phyloP scores from a whole-genome alignment of 2,329 filamentous ascomycete genomes.

The Ophiostoma montium region DNA sequence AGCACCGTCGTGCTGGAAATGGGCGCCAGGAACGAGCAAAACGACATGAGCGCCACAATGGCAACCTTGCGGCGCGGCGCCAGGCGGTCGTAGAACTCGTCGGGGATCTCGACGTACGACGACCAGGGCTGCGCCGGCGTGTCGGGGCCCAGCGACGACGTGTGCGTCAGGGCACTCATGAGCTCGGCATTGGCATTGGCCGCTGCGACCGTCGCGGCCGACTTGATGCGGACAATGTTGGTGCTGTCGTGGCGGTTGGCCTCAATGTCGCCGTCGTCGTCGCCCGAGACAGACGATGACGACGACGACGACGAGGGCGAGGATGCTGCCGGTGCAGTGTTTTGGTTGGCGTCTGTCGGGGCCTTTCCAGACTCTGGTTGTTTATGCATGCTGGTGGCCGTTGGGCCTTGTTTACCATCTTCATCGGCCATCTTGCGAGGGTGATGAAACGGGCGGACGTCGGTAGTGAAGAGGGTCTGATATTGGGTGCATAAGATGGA shows the following conservation, averaged over 20 bases:
- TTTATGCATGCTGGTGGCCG: too few relatives aligned
- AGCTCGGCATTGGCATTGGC: slow-evolving; percentile 3
- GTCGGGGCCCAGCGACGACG: slow-evolving; percentile 16
- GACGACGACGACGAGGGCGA: background rate
- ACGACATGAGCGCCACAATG: slow-evolving; percentile 56
- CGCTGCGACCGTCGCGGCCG: background rate
- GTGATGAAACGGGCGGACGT: too few relatives aligned
- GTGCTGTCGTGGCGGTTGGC: slow-evolving; percentile 3
- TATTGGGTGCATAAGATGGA: too few relatives aligned
- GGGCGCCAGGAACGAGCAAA: slow-evolving; percentile 63
- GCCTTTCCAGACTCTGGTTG: background rate
- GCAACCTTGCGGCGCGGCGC: slow-evolving; percentile 45
- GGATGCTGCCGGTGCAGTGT: background rate
- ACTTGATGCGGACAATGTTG: slow-evolving; percentile 1
- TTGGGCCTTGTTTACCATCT: too few relatives aligned
- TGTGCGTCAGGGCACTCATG: slow-evolving; percentile 10
- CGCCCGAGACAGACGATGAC: background rate
- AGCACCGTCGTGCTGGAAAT: slow-evolving; percentile 52
- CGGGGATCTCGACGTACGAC: slow-evolving; percentile 26
- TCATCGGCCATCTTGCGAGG: too few relatives aligned
- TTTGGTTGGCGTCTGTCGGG: background rate
- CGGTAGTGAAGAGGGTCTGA: too few relatives aligned
- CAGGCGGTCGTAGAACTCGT: slow-evolving; percentile 52
- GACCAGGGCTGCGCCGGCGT: slow-evolving; percentile 17
- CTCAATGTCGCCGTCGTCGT: background rate